phyloP scores from a whole-genome alignment of 2,329 filamentous ascomycete genomes.

The Phialophora chinensis region DNA sequence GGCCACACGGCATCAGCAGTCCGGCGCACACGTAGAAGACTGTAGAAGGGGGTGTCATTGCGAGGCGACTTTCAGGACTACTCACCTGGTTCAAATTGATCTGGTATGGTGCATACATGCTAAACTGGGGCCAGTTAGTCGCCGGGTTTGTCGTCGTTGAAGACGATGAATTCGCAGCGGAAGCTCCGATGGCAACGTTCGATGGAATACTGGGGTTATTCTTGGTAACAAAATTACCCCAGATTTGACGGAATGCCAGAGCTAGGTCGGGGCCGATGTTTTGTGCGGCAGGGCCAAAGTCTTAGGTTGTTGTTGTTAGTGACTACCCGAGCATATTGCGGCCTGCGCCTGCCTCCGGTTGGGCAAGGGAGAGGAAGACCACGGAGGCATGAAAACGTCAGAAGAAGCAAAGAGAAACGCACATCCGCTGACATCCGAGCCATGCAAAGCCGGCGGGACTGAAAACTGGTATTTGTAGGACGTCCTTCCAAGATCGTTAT shows the following conservation, averaged over 20 bases:
- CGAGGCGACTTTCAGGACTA: not conserved
- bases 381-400: not conserved
- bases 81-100: constrained; percentile 52
- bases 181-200: constrained; percentile 41
- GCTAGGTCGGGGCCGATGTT: constrained; percentile 45
- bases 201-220: constrained; percentile 50
- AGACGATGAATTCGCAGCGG: constrained; percentile 31
- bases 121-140: constrained; percentile 48
- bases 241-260: constrained; percentile 52
- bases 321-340: not conserved
- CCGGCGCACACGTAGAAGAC: not conserved
- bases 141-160: constrained; percentile 34
- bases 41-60: not conserved
- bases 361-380: not conserved
- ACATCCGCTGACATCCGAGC: constrained; percentile 48
- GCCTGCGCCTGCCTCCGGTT: not conserved
- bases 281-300: constrained; percentile 31
- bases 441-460: constrained; percentile 61
- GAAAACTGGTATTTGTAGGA: constrained; percentile 62
- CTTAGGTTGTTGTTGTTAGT: not conserved
- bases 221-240: constrained; percentile 56
- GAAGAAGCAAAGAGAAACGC: not conserved
- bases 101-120: constrained; percentile 44
- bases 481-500: constrained; percentile 55
- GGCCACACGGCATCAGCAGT: not conserved